Base-by-base conservation (phyloP, 2,329 filamentous ascomycete species). In the Lachnellula suecica region DNA sequence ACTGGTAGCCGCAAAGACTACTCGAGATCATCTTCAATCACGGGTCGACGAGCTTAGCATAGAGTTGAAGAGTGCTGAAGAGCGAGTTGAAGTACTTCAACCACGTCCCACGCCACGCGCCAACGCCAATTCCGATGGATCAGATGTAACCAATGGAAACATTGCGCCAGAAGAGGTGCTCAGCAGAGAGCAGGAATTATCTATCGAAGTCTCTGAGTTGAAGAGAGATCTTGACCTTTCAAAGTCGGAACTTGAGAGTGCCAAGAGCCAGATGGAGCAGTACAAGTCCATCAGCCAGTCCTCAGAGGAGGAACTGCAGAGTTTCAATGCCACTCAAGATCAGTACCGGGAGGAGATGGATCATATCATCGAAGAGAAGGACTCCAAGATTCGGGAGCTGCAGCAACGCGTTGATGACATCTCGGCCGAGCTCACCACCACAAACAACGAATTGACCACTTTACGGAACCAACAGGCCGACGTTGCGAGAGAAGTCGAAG, bases 291-390 rank as follows among this genome's bases (percentile, higher is more conserved):
- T 97, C 61, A 91, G 91, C 61, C 90, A 95, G 70, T 79, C 84
- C 27, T 87, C 90, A 2, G 94, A 99, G 68, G 93, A 97, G 61
- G 88, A 92, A 46, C 78, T 97, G 15, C 83, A 91, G 59, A 89
- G 85, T 53, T 77, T 95, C 49, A 87, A 85, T 44, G 83, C 88
- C 31, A 88, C 91, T 0, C 86, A 94, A 56, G 92, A 96, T 43
- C 84, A 94, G 66, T 96, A 91, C 69, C 84, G 85, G n/a, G 83
- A 93, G 61, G 91, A 97, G 64, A 90, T 91, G 68, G 91, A 96
- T 61, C 73, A 77, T 11, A 73, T 88, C 13, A 74, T 96, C 11
- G 78, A 84, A 47, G 84, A 91, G 65, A 97, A 94, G 75, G 87
- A 95, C 54, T 76, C 76, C 7, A 88, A 83, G 64, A 88, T 97